Evolutionary conservation across 768 basidiomycete genomes (phyloP), one percentile per base, ranked within the genome.

Genomic region (Leucocoprinus birnbaumii): DNA sequence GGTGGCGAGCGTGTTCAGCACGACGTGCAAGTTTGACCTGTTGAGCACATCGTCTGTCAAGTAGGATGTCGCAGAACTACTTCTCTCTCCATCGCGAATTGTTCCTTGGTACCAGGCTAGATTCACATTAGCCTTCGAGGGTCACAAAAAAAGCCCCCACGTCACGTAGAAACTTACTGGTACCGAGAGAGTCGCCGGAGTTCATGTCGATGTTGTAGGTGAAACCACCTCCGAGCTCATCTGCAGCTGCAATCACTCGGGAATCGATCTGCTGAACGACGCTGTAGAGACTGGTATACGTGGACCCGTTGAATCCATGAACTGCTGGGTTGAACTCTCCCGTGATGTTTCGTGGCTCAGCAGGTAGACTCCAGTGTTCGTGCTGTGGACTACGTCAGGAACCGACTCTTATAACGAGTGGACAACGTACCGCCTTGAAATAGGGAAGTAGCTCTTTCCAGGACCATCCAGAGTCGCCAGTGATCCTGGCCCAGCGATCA

Each of bases 331-430:
- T 60, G 50, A 66, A 73, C 57, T 77, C 65, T 5, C 70, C 69
- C 3, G 63, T 62, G 34, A 64, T 73, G 55, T 76, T 64, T 53
- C 75, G 75, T n/a, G 63, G 52, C 51, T 76, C 75, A 3, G 67
- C 66, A 1, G 77, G 73, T 10, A 14, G 16, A n/a, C 9, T n/a
- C 38, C 16, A 72, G 41, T 61, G 65, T 59, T 79, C 77, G 58
- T 68, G 68, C 75, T 77, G 41, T 31, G 38, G 34, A 44, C n/a
- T 21, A 19, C n/a, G 43, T 43, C 8, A 21, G n/a, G 9, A 3
- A 25, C 13, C 16, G 11, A 8, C 14, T 48, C 9, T 24, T 11
- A 13, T 6, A n/a, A 13, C 4, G 8, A 38, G 38, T 38, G 38
- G 4, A n/a, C 13, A n/a, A 19, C 25, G 2, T 51, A 68, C 70